Conservation (phyloP, 169 alveolate genomes). For the Plasmodium blacklocki region DNA sequence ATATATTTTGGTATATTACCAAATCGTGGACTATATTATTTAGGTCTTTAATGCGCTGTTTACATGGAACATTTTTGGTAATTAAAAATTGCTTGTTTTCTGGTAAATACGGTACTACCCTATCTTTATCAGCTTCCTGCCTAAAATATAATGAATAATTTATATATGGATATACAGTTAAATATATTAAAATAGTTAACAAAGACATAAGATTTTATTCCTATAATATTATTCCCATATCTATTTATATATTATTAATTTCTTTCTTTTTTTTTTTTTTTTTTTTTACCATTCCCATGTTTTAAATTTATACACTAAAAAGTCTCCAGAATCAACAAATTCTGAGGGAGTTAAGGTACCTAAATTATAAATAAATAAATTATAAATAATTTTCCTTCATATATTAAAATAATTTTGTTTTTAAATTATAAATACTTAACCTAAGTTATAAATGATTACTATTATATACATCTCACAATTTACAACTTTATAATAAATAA, state of each 20-base stretch:
- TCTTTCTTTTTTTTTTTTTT: neutral
- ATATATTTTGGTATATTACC: constrained; percentile 16
- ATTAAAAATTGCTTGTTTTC: constrained; percentile 76
- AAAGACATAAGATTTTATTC: too few relatives aligned
- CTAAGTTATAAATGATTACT: too few relatives aligned
- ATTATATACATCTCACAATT: too few relatives aligned
- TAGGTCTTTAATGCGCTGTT: constrained; percentile 75
- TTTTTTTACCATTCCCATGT: constrained; percentile 81
- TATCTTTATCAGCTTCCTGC: constrained; percentile 73
- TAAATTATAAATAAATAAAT: neutral
- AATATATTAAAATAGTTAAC: neutral
- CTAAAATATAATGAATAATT: constrained; percentile 8
- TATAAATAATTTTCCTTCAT: neutral
- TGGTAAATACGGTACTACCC: constrained; percentile 77
- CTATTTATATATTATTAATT: neutral
- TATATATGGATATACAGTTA: neutral
- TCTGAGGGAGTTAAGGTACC: constrained; percentile 80
- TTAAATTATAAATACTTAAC: too few relatives aligned
- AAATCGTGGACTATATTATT: constrained; percentile 46
- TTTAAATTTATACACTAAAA: constrained; percentile 76
- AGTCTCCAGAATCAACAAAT: constrained; percentile 84
- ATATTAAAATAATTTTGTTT: constrained; percentile 79
- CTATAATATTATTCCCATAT: neutral
- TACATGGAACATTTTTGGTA: constrained; percentile 78
- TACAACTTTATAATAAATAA: neutral